Evolutionary conservation across 805 yeast species (phyloP).

Genomic region (Spathaspora sp.): DNA sequence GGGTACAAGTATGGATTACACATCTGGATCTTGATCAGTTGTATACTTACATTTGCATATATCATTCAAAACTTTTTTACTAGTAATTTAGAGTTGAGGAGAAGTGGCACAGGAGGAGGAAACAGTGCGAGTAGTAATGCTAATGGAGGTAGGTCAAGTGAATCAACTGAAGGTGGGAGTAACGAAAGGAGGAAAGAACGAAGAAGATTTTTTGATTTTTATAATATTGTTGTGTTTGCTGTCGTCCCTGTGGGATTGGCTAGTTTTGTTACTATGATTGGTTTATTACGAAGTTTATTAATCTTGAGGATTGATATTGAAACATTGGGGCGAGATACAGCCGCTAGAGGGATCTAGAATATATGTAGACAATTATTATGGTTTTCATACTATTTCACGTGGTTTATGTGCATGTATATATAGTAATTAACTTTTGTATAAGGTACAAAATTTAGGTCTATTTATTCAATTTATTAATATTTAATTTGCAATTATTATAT

Average conservation of each 20-base stretch:
- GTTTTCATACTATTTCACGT: neutral
- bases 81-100: conserved; percentile 58
- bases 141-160: neutral
- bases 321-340: neutral
- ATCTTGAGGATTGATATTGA: conserved; percentile 66
- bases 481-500: neutral
- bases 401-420: neutral
- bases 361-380: too few species aligned
- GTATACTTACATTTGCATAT: conserved; percentile 74
- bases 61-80: conserved; percentile 87
- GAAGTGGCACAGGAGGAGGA: conserved; percentile 8
- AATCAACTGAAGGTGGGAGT: neutral
- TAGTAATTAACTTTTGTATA: too few species aligned
- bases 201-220: conserved; percentile 76
- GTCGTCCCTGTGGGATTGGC: conserved; percentile 98
- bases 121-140: neutral
- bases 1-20: conserved; percentile 73
- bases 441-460: neutral
- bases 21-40: conserved; percentile 89
- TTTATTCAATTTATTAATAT: neutral
- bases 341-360: neutral
- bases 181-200: conserved; percentile 18
- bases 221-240: conserved; percentile 89
- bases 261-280: conserved; percentile 88
- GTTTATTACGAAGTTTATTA: conserved; percentile 68